Conservation (phyloP, 2,329 filamentous ascomycete species). For the Verruconis gallopava region DNA sequence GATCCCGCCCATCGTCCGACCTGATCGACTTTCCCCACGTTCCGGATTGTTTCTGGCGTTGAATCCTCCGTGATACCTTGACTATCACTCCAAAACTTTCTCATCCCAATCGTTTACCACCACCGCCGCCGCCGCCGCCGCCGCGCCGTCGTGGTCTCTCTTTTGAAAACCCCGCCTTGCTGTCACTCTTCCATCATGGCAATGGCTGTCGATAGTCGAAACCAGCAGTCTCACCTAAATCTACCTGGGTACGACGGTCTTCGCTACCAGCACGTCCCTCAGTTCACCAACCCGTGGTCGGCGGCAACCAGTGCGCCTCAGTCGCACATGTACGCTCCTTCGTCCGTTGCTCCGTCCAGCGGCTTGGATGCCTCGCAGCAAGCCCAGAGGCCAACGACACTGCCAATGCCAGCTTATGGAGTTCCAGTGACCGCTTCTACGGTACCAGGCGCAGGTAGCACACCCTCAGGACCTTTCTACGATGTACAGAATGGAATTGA, state of each 20-base stretch:
- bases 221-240: conserved; percentile 53
- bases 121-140: too few relatives aligned
- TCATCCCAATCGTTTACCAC: too few relatives aligned
- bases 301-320: conserved; percentile 40
- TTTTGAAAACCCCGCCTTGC: conserved; percentile 10
- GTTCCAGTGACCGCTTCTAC: conserved; percentile 60
- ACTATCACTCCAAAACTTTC: conserved; percentile 16
- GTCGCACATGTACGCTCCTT: conserved; percentile 50
- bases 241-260: conserved; percentile 67
- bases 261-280: conserved; percentile 50
- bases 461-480: conserved; percentile 46
- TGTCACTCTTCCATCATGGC: conserved; percentile 49
- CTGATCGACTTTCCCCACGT: conserved; percentile 23
- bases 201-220: conserved; percentile 81
- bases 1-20: conserved; percentile 34
- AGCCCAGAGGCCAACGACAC: conserved; percentile 45
- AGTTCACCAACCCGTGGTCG: conserved; percentile 86
- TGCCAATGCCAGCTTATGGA: conserved; percentile 42
- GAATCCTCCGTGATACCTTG: conserved; percentile 2
- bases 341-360: conserved; percentile 35
- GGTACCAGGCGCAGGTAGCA: conserved; percentile 51
- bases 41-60: conserved; percentile 16
- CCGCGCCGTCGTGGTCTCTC: conserved; percentile 14
- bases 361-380: conserved; percentile 43
- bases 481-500: conserved; percentile 56